phyloP scores from a whole-genome alignment of 352 stramenopile species.

The Aphanomyces invadans region DNA sequence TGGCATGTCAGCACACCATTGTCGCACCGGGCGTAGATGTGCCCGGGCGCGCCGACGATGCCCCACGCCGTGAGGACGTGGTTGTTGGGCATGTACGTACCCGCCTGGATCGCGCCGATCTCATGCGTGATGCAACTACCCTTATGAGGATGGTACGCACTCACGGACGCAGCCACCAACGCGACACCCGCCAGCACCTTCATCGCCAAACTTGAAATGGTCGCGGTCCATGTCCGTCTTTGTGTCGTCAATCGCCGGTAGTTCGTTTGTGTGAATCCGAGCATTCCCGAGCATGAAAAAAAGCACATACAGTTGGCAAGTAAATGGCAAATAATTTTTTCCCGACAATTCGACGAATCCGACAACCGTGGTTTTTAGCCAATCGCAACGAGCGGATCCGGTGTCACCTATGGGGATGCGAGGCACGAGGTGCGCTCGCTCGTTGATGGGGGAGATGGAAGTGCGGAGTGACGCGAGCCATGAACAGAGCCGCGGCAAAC shows the following conservation, averaged over 20 bases:
- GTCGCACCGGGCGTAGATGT: slow-evolving; percentile 10
- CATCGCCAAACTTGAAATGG: not conserved
- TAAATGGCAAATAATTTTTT: no score
- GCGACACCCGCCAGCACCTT: not conserved
- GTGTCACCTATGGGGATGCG: no score
- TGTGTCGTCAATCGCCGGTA: not conserved
- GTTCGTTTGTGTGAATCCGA: no score
- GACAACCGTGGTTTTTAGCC: no score
- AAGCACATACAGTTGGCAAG: no score
- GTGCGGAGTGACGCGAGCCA: no score
- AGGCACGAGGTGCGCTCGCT: no score
- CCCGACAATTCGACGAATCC: no score
- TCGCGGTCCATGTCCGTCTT: not conserved
- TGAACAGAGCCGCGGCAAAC: no score
- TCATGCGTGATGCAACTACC: not conserved
- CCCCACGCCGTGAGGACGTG: not conserved
- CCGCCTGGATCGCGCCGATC: not conserved
- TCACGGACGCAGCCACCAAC: not conserved
- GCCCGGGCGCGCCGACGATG: not conserved
- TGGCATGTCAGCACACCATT: not conserved
- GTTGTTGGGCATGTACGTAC: not conserved
- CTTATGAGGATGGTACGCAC: not conserved
- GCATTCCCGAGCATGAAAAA: no score
- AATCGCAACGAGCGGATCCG: no score
- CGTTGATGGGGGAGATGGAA: no score